Base-by-base conservation (phyloP, 352 stramenopile genomes). In the Thalassiosira mediterranea region DNA sequence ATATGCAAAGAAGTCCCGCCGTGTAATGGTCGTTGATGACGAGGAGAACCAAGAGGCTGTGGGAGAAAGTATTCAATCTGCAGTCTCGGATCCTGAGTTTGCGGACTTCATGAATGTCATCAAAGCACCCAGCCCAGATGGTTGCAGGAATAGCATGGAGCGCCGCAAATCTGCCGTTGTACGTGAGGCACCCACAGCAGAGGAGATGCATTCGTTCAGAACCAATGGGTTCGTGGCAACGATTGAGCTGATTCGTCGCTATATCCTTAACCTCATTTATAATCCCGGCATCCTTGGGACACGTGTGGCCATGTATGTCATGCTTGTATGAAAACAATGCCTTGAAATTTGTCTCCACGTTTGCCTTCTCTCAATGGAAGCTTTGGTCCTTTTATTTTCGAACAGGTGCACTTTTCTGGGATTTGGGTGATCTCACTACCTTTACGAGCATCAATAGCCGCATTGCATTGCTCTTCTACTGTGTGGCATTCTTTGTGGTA, bases 401-500 rank as follows among this genome's bases (percentile, higher is more conserved):
- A n/a, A n/a, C 87, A 34, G 75, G 74, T 19, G 53, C 53, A 31
- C 40, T 89, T 0, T 89, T 87, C 32, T 84, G 47, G 47, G 57
- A 83, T 28, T 40, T 89, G 10, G 23, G 70, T 85, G 69, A 61
- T 75, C 44, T 44, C 37, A 44, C 37, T 15, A 44, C 37, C 37
- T 44, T 44, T 15, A 44, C 37, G 37, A 44, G 37, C 15, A 44
- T 44, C 37, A 44, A 44, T 44, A 15, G 8, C 15, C 37, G 37
- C 8, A 44, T 44, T 13, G 83, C 91, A 8, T 40, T 96, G 57
- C 69, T 96, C 3, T 97, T 96, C 65, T 96, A 94, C 83, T 87
- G 95, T 25, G 88, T 91, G 19, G 90, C 92, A 0, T 96, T 96
- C 66, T 86, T 96, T 37, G 89, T 96, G 34, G 37, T 44, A 44